Percentiles rank a stretch among this genome's conserved stretches.
These are phyloP conservation scores for Sextonia rubra DNA, from an alignment of 164 flowering plant genomes.

Conservation along the genomic window DNA sequence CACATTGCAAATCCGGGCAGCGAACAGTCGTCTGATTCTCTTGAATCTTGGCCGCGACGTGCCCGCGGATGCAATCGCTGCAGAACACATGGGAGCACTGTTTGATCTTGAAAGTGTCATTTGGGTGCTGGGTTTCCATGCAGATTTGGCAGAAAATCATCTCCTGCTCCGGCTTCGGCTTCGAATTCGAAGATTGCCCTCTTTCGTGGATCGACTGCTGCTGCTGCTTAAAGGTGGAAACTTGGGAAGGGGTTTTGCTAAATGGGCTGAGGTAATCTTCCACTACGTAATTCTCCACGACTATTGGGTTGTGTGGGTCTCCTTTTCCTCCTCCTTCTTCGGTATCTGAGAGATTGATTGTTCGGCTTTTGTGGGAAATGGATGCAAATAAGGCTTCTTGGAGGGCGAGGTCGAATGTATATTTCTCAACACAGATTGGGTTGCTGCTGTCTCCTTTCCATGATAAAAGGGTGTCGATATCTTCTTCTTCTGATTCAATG, in stretches of 20 bases:
- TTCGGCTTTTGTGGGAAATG: background rate
- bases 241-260: background rate
- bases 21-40: constrained; percentile 10
- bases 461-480: too few species aligned
- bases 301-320: background rate
- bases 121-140: constrained; percentile 5
- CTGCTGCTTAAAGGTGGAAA: too few species aligned
- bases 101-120: constrained; percentile 1
- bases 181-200: background rate
- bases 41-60: constrained; percentile 18
- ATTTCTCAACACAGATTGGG: constrained; percentile 9
- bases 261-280: background rate
- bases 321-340: background rate
- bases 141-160: constrained; percentile 14
- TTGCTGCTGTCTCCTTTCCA: too few species aligned
- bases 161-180: background rate
- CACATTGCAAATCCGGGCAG: constrained; percentile 36
- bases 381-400: constrained; percentile 8
- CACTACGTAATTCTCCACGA: background rate
- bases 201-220: background rate
- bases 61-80: constrained; percentile 30
- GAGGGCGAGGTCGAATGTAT: constrained; percentile 4
- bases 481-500: background rate
- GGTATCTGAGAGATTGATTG: background rate
- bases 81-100: constrained; percentile 34